Evolutionary conservation across 2,329 filamentous ascomycete genomes (phyloP), one percentile per base, ranked within the genome.

Genomic region (Graphium sp.): DNA sequence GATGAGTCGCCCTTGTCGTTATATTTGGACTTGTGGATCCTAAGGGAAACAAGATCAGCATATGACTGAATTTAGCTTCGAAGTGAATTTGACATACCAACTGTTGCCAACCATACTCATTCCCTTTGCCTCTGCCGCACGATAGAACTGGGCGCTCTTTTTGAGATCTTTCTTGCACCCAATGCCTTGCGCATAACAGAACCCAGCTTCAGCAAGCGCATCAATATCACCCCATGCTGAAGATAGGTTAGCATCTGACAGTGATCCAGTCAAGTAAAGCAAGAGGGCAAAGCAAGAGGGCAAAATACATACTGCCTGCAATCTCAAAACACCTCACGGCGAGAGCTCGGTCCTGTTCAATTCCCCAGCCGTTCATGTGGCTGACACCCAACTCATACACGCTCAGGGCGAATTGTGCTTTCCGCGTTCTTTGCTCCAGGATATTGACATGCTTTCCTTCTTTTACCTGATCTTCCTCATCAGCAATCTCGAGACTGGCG

Each of bases 41-140:
- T 93, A 18, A 9, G 33, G 7, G 26, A 24, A 30, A n/a, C n/a
- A n/a, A n/a, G n/a, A n/a, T n/a, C n/a, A n/a, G n/a, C 11, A 22
- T 28, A 12, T 30, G 38, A 23, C 22, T 31, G 14, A 13, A 11
- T 10, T 13, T 12, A 7, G n/a, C 14, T n/a, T 10, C 10, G 7
- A 8, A 28, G 24, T 27, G 19, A 32, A 17, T 10, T 3, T 14
- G 5, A 27, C 81, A 47, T 62, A 93, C 87, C 89, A 98, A 60
- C 84, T 94, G 49, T 95, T 95, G 31, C 89, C 89, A 32, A 93
- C 78, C 84, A 95, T 95, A 52, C 74, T 92, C 62, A 94, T 85
- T 6, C 89, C 89, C 53, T 89, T 89, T 15, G 77, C 74, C 49
- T 93, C 89, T 5, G 89, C 89, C 58, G 76, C 66, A 14, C 89